These are phyloP conservation scores for Oryza glaberrima DNA, from an alignment of 176 grass and related monocot genomes.

Conservation along the genomic window DNA sequence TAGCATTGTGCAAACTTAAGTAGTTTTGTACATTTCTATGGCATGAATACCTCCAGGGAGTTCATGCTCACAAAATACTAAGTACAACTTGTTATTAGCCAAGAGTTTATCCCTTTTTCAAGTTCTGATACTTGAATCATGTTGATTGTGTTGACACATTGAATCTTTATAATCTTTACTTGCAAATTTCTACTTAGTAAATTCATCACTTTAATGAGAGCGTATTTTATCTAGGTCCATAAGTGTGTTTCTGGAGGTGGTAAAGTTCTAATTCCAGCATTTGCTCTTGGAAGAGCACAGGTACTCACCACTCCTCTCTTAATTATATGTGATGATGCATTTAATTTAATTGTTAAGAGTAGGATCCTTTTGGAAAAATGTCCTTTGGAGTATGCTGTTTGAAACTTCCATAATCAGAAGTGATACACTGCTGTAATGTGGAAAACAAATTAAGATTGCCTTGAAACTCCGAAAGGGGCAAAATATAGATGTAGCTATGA, in stretches of 20 bases:
- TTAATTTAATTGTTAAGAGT: too few relatives aligned
- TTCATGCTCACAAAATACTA: constrained; percentile 17
- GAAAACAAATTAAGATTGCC: not conserved
- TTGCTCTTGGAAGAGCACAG: constrained; percentile 98
- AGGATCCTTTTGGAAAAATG: not conserved
- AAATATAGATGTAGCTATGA: not conserved
- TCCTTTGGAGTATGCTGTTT: not conserved
- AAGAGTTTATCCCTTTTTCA: not conserved
- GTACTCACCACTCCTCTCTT: constrained; percentile 36
- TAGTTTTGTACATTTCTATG: constrained; percentile 32
- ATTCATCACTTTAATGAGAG: not conserved
- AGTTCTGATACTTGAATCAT: not conserved
- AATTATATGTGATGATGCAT: constrained; percentile 1
- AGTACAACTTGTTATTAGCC: not conserved
- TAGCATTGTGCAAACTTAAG: not conserved
- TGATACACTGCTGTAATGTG: not conserved
- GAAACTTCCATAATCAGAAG: constrained; percentile 13
- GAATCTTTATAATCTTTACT: constrained; percentile 16
- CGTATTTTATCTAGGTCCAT: constrained; percentile 67
- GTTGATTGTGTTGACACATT: not conserved
- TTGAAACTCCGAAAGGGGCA: not conserved
- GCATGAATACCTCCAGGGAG: not conserved
- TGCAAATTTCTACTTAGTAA: constrained; percentile 1
- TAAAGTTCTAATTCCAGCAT: constrained; percentile 96
- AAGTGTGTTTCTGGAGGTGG: constrained; percentile 90